These are phyloP conservation scores for Mucor piriformis DNA, from an alignment of 371 early-diverging fungal species.

Conservation along the genomic window DNA sequence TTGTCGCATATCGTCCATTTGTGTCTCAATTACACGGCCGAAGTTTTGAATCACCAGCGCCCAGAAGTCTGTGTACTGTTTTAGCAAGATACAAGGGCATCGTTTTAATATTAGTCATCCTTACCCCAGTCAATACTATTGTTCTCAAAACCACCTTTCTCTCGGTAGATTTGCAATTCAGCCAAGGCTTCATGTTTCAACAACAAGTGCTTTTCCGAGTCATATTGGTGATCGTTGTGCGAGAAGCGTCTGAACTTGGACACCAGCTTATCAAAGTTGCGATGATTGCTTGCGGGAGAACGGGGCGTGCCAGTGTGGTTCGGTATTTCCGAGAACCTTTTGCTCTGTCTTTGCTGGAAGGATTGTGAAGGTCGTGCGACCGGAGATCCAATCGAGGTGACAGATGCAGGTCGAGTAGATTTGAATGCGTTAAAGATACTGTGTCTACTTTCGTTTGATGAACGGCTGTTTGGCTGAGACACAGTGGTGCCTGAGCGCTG, in stretches of 20 bases:
- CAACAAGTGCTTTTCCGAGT: conserved; percentile 35
- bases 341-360: conserved; percentile 32
- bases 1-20: conserved; percentile 35
- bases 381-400: conserved; percentile 13
- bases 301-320: conserved; percentile 7
- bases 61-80: conserved; percentile 45
- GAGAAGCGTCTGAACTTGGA: conserved; percentile 32
- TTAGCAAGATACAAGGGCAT: too few species aligned
- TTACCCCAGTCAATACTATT: conserved; percentile 52
- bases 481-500: neutral
- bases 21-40: conserved; percentile 29
- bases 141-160: conserved; percentile 15
- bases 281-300: conserved; percentile 18
- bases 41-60: conserved; percentile 25
- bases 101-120: too few species aligned
- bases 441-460: conserved; percentile 14
- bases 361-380: conserved; percentile 29
- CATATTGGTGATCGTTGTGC: conserved; percentile 57
- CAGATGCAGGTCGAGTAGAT: conserved; percentile 9
- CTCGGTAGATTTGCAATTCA: conserved; percentile 16
- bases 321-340: conserved; percentile 21
- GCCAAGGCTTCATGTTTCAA: conserved; percentile 37
- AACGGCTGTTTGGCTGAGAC: neutral
- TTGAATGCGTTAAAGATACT: conserved; percentile 23
- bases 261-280: conserved; percentile 23